Percentiles rank a stretch among this genome's conserved stretches.
These are phyloP conservation scores for Linum tenue DNA, from an alignment of 345 rosid genomes.

Conservation along the genomic window DNA sequence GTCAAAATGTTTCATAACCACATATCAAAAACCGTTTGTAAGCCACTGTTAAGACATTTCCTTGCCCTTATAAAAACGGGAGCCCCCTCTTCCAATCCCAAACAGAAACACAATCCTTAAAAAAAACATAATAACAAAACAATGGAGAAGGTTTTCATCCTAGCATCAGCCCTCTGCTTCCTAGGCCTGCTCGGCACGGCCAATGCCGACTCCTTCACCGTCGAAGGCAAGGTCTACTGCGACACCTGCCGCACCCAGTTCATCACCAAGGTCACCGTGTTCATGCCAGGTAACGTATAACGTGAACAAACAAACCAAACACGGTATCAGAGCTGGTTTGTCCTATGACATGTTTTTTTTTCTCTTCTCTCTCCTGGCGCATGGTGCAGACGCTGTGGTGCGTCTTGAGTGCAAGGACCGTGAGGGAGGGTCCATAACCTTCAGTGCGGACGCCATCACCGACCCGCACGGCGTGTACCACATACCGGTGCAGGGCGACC, in stretches of 20 bases:
- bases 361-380: no score
- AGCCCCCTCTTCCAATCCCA: not conserved
- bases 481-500: slow-evolving; percentile 46
- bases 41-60: no score
- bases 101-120: no score
- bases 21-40: no score
- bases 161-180: slow-evolving; percentile 42
- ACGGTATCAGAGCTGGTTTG: no score
- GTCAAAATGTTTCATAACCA: no score
- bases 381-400: slow-evolving; percentile 39
- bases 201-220: slow-evolving; percentile 26
- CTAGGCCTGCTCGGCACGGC: slow-evolving; percentile 27
- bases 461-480: slow-evolving; percentile 36
- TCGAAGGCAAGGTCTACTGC: slow-evolving; percentile 51
- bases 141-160: slow-evolving; percentile 39
- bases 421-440: slow-evolving; percentile 26
- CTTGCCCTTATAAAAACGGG: no score
- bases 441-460: slow-evolving; percentile 32
- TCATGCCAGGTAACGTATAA: slow-evolving; percentile 10
- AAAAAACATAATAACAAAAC: not conserved
- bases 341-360: no score
- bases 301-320: no score
- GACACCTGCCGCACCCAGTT: slow-evolving; percentile 65
- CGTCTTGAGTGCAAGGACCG: slow-evolving; percentile 47
- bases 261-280: slow-evolving; percentile 36